These are phyloP conservation scores for Xerophyta viscosa DNA, from an alignment of 106 monocot species.

Conservation along the genomic window DNA sequence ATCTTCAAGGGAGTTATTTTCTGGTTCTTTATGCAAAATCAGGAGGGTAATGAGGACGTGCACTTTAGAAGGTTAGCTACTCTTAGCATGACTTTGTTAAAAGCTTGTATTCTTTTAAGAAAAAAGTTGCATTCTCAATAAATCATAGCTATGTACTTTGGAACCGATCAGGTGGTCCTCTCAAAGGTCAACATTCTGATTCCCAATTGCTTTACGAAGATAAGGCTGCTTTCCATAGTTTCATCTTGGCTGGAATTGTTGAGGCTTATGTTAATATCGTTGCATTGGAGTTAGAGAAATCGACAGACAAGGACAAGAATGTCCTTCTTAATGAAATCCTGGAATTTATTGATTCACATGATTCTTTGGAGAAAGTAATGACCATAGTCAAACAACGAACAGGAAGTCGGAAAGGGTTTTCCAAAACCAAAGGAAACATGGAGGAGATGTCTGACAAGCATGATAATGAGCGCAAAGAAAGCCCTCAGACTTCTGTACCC, in stretches of 20 bases:
- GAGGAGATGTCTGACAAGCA: constrained; percentile 13
- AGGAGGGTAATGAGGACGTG: constrained; percentile 34
- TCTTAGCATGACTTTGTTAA: neutral
- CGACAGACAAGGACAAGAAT: constrained; percentile 24
- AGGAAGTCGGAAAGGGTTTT: constrained; percentile 22
- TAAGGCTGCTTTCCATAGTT: constrained; percentile 13
- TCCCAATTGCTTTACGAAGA: constrained; percentile 33
- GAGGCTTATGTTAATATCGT: constrained; percentile 61
- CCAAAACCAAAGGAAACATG: constrained; percentile 12
- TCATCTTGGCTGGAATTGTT: constrained; percentile 43
- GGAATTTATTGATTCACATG: constrained; percentile 35
- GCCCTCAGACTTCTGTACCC: constrained; percentile 8
- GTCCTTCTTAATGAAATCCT: constrained; percentile 58
- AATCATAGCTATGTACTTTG: constrained; percentile 17
- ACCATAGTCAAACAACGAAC: constrained; percentile 14
- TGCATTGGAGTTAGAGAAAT: constrained; percentile 56
- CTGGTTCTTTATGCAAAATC: constrained; percentile 66
- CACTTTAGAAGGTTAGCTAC: constrained; percentile 38
- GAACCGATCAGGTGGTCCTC: constrained; percentile 24
- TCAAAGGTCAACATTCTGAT: constrained; percentile 24
- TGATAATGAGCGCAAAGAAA: constrained; percentile 18
- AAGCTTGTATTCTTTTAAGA: too few species aligned
- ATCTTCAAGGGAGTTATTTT: constrained; percentile 56
- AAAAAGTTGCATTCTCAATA: too few species aligned
- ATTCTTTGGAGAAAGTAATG: constrained; percentile 39